Base-by-base conservation (phyloP, 2,329 filamentous ascomycete genomes). In the Claviceps fusiformis region DNA sequence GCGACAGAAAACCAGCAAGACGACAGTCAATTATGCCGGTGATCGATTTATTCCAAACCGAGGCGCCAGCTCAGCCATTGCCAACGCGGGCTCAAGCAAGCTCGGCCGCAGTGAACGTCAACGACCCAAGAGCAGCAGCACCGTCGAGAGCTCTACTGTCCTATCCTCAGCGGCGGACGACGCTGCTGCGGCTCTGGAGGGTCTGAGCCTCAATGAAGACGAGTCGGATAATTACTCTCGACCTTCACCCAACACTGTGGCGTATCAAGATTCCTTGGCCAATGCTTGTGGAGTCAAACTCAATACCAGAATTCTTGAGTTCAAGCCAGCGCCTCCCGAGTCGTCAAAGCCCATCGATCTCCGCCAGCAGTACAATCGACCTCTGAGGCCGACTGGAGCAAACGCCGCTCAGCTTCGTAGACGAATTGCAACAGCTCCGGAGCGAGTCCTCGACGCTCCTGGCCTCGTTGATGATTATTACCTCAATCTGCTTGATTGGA, bases 391-490 rank as follows among this genome's bases (percentile, higher is more conserved):
- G 24, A 78, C 85, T 59, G 84, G 76, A 59, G 76, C 86, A 29
- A 78, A 80, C 64, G 85, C 89, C 51, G 89, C 91, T 37, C 90
- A 96, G 70, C 90, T 90, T 72, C 85, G 91, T 61, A 87, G 93
- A 59, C 88, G 92, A 64, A 89, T 98, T 57, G 87, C 93, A 54
- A 96, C 93, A 8, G 90, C 92, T 13, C 93, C 93, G 11, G 93
- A 98, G 73, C 88, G 93, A 60, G 93, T 98, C 15, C 82, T 98
- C 31, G 93, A 98, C 71, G 93, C 93, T 5, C 93, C 93, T 6
- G 93, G 92, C 55, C 82, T 98, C 54, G 87, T 97, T 58, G 93
- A 98, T 65, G 93, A 98, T 75, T 98, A 97, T 80, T 98, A 98
- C 71, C 86, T 98, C 64, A 98, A 98, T 77, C 80, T 98, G 44